Conservation (phyloP, 257 asterid genomes). For the Craterostigma plantagineum region DNA sequence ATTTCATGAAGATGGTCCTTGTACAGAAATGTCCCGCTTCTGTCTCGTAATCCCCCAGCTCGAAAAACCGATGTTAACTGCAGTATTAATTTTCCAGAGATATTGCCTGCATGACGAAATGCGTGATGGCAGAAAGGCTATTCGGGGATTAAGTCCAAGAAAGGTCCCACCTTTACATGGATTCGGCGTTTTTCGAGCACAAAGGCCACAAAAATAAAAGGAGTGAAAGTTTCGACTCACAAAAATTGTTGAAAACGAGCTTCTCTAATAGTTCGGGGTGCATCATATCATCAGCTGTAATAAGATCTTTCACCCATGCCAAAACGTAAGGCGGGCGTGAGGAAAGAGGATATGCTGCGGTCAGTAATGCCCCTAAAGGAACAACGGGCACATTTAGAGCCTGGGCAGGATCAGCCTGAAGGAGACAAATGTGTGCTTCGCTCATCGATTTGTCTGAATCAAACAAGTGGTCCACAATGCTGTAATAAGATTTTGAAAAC, state of each 20-base stretch:
- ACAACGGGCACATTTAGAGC: conserved; percentile 89
- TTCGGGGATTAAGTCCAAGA: too few relatives aligned
- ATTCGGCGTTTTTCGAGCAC: background rate
- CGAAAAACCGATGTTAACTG: conserved; percentile 77
- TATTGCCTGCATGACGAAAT: conserved; percentile 36
- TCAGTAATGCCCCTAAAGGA: conserved; percentile 79
- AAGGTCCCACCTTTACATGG: too few relatives aligned
- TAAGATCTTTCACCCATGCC: conserved; percentile 76
- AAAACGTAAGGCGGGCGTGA: conserved; percentile 81
- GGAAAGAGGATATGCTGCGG: conserved; percentile 88
- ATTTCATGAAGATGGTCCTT: conserved; percentile 59
- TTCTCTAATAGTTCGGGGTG: conserved; percentile 83
- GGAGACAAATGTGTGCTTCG: conserved; percentile 4
- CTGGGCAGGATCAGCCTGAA: conserved; percentile 97
- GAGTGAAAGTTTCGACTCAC: conserved; percentile 29
- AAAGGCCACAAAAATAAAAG: background rate
- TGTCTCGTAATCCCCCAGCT: conserved; percentile 82
- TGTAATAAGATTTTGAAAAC: conserved; percentile 14
- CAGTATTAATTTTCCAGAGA: conserved; percentile 72
- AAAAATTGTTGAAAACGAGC: conserved; percentile 74
- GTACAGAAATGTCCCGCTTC: conserved; percentile 58
- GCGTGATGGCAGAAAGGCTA: too few relatives aligned
- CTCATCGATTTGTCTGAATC: background rate
- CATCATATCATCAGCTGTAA: conserved; percentile 97
- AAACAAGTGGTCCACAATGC: background rate